These are phyloP conservation scores for Boletus reticuloceps DNA, from an alignment of 768 basidiomycete genomes.

Conservation along the genomic window DNA sequence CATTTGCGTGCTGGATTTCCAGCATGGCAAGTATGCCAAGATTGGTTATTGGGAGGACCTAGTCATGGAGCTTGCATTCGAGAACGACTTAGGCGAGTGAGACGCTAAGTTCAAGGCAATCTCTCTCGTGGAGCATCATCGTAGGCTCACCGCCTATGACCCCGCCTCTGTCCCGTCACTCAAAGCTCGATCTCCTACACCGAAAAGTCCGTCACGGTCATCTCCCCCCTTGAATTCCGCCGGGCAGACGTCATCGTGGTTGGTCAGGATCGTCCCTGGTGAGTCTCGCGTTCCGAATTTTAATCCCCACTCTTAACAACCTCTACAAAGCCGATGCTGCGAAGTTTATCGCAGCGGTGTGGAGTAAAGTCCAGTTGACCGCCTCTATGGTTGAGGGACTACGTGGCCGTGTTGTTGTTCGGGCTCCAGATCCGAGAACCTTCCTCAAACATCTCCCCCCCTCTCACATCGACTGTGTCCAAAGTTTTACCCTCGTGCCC, in stretches of 20 bases:
- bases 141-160: not conserved
- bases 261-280: not conserved
- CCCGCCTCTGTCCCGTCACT: too few species aligned
- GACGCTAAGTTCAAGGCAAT: not conserved
- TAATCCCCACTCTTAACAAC: not conserved
- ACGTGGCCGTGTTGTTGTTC: too few species aligned
- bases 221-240: too few species aligned
- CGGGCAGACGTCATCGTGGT: not conserved
- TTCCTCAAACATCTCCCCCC: too few species aligned
- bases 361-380: not conserved
- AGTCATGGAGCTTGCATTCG: not conserved
- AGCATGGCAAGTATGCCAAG: not conserved
- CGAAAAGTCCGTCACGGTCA: too few species aligned
- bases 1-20: not conserved
- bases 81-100: not conserved
- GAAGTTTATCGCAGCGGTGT: not conserved
- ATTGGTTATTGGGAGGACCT: not conserved
- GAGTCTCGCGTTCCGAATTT: not conserved
- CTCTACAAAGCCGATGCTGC: not conserved
- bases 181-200: too few species aligned
- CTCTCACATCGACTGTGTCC: too few species aligned
- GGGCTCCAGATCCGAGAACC: too few species aligned
- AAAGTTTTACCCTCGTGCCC: too few species aligned
- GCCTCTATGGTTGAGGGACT: too few species aligned
- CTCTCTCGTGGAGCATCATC: not conserved